Evolutionary conservation across 805 yeast species (phyloP), one percentile per base, ranked within the genome.

Genomic region (Candida succiphila): DNA sequence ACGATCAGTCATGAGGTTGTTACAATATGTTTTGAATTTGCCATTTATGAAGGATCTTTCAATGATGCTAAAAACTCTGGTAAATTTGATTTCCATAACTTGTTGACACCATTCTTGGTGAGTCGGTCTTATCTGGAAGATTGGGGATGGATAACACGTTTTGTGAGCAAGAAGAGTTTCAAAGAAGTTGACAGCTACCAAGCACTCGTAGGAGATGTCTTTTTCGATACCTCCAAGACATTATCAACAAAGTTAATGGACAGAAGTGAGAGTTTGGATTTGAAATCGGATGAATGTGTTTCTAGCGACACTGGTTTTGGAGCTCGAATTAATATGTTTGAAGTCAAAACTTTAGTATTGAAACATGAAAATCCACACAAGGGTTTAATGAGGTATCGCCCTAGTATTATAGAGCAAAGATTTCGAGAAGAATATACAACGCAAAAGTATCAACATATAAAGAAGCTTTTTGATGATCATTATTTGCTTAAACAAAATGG

Each of bases 71-170:
- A 65, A 65, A 0, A 65, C 65, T 4, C 37, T 28, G 6, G 19
- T 32, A 17, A 15, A 10, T 12, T 18, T 16, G 22, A 24, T 14
- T 12, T 5, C 7, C 18, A 27, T 6, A 4, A 4, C 10, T 6
- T 22, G 5, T 4, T 9, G 17, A 4, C 17, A 7, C 44, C 49
- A n/a, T 27, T 39, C 25, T 24, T 21, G 2, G 25, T 44, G 2
- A 48, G 54, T 29, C 40, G 76, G 18, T 46, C 56, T 2, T 35
- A 61, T 9, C 34, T 72, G 18, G 54, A 54, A 7, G 76, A 69
- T 30, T 68, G 64, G 36, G 72, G 66, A 21, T 78, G 85, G 84
- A 65, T 78, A 0, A 52, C 65, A 6, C 58, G 56, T 31, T 60
- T 59, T 9, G 48, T 76, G 1, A 50, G 54, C 16, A 48, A 58